These are phyloP conservation scores for Rhodotorula sp. DNA, from an alignment of 1,284 basidiomycete species.

Conservation along the genomic window DNA sequence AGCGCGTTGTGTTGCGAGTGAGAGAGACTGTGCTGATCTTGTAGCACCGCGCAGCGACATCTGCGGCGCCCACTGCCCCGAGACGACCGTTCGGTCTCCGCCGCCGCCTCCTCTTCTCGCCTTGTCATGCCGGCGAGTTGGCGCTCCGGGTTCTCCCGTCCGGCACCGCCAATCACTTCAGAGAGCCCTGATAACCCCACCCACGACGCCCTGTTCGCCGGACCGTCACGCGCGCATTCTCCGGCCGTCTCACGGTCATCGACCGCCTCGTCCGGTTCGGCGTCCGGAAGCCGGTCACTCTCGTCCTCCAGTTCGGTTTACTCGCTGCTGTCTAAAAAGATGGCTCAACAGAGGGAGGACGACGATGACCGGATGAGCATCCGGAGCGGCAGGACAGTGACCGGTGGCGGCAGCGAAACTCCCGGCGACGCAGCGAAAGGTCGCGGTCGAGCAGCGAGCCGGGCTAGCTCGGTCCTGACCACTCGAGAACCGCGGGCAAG, in stretches of 20 bases:
- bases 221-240: slow-evolving; percentile 8
- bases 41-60: neutral
- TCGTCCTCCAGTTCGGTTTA: slow-evolving; percentile 17
- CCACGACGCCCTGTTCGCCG: slow-evolving; percentile 26
- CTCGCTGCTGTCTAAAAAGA: slow-evolving; percentile 25
- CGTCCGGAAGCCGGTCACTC: slow-evolving; percentile 2
- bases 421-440: slow-evolving; percentile 1
- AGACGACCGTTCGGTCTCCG: neutral
- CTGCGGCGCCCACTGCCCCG: neutral
- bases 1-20: too few species aligned
- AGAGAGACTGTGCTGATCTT: too few species aligned
- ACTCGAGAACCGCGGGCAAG: neutral
- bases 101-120: neutral
- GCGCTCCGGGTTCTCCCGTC: slow-evolving; percentile 7
- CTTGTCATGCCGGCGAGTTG: neutral
- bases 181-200: neutral
- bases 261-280: neutral
- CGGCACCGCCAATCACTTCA: slow-evolving; percentile 30
- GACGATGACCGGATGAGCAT: slow-evolving; percentile 24
- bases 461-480: slow-evolving; percentile 22
- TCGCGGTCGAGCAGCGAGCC: slow-evolving; percentile 13
- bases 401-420: neutral
- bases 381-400: neutral
- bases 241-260: neutral
- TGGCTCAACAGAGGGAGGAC: slow-evolving; percentile 15